Base-by-base conservation (phyloP, 1,284 basidiomycete genomes). In the Marasmius sp. region DNA sequence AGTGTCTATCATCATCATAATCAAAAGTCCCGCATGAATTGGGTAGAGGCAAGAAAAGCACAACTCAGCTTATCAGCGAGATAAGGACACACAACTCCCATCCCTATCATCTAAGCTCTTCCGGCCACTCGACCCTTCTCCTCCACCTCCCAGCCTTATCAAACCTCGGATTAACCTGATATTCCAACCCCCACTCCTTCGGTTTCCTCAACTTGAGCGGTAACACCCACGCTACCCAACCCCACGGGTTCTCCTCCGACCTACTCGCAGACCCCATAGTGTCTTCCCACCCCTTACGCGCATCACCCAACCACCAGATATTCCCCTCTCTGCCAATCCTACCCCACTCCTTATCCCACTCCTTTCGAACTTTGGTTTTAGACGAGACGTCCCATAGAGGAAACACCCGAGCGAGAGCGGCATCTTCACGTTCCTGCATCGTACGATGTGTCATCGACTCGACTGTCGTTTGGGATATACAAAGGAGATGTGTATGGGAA, bases 341-440 rank as follows among this genome's bases (percentile, higher is more conserved):
- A 0, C 94, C 94, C 93, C 93, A 95, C 65, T 93, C 88, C 6
- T 73, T 69, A 67, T 94, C 86, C 89, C 92, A 95, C 37, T 79
- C 72, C 51, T 69, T 72, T 45, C 65, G 57, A 10, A 63, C 70
- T 71, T 52, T 45, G 74, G 71, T 68, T 83, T 85, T 20, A 76
- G 79, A 38, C 86, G 18, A 11, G 58, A 54, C 39, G 20, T 39
- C 50, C 59, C 59, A 20, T 52, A 48, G 54, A 7, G 47, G 43
- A 45, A 57, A 50, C 12, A 68, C 64, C 22, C 38, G 48, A 3
- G 72, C 76, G 22, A 94, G 70, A 53, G 77, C 71, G 3, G 70
- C 74, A 4, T 79, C 70, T 71, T 95, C 94, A 37, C 85, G 80
- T 45, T 89, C 85, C 66, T 81, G 81, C 77, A 90, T 84, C 14